Base-by-base conservation (phyloP, 371 early-diverging fungal species). In the Apophysomyces ossiformis region DNA sequence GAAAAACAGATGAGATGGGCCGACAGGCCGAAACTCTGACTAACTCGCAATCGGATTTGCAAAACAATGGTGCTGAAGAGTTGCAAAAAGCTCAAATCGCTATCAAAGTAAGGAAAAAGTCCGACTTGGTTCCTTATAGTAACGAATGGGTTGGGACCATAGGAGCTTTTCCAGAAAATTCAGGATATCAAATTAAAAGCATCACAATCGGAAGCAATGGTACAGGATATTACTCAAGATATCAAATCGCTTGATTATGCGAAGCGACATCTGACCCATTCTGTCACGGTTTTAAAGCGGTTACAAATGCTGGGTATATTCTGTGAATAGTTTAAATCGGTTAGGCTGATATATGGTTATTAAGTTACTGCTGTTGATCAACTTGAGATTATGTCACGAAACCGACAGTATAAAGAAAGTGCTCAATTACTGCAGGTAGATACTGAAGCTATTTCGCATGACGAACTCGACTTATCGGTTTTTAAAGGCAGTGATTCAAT, bases 171-270 rank as follows among this genome's bases (percentile, higher is more conserved):
- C 79, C 81, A 85, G 18, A 82, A 88, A 39, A 92, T 97, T 32
- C 89, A 90, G 66, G 87, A 86, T 61, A 96, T 98, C 70, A 91
- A 93, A 64, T 77, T 81, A 45, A 94, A 94, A 73, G 95, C 96
- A 26, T 76, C 88, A 0, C 88, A 90, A 56, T 92, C 96, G 0
- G 96, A 97, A 67, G 79, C 87, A 5, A 92, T 90, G 88, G 97
- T 97, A 0, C 89, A 91, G 56, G 96, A 96, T 60, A 97, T 98
- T 54, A 97, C 99, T 9, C 88, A 90, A 66, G 99, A 98, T 65
- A 96, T 98, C 65, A 96, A 95, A 75, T 86, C 92, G 4, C 80
- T 98, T 18, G 99, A 98, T 76, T 90, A 88, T 67, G 95, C 96
- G 54, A 98, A 98, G 71, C 86, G 91, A 50, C 95, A 97, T 68